phyloP scores from a whole-genome alignment of 805 yeast genomes.

The Candida coquimbonensis region DNA sequence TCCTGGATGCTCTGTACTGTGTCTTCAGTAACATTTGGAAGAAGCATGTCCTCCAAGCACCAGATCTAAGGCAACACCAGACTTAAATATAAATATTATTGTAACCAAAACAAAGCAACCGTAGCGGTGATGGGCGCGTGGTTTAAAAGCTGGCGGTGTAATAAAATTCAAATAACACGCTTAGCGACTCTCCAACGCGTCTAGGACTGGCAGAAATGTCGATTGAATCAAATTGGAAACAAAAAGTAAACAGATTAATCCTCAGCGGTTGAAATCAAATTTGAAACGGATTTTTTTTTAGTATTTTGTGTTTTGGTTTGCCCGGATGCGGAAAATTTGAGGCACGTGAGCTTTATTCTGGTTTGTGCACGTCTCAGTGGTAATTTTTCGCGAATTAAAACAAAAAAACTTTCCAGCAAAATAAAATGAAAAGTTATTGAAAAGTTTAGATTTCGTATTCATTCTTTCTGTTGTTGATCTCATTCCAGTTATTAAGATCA shows the following conservation, averaged over 20 bases:
- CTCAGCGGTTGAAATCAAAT: too few relatives aligned
- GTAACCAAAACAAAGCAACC: too few relatives aligned
- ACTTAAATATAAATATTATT: neutral
- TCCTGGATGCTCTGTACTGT: constrained; percentile 1
- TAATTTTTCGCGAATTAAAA: neutral
- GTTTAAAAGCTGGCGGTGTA: too few relatives aligned
- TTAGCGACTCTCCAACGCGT: too few relatives aligned
- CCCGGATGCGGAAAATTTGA: neutral
- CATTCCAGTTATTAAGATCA: neutral
- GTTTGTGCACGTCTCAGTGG: too few relatives aligned
- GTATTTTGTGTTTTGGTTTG: neutral
- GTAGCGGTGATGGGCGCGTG: too few relatives aligned
- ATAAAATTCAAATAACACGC: too few relatives aligned
- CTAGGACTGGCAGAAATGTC: too few relatives aligned
- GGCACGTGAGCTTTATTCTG: neutral
- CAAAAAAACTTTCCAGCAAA: constrained; percentile 1
- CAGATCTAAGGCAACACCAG: neutral
- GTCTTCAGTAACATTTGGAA: neutral
- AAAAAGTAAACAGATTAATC: neutral
- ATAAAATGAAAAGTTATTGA: neutral
- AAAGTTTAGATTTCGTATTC: neutral
- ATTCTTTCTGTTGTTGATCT: neutral
- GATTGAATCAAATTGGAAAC: too few relatives aligned
- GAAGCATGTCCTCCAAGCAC: neutral
- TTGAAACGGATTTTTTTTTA: too few relatives aligned